phyloP scores from a whole-genome alignment of 345 rosid genomes.

The Eucalyptus curtisii region DNA sequence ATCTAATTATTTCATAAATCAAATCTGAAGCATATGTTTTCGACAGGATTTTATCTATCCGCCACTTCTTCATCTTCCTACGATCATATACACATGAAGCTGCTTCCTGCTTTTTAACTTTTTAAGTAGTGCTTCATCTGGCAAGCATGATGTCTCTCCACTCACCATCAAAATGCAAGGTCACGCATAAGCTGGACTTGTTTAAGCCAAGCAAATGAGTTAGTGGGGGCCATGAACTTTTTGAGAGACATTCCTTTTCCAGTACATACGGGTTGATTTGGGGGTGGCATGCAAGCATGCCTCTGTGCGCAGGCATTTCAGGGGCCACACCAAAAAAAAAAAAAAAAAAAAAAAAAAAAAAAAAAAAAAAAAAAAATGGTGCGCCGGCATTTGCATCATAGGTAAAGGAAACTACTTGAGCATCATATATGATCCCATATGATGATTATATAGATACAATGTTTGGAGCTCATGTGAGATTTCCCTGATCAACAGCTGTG shows the following conservation, averaged over 20 bases:
- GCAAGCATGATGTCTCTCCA: not conserved
- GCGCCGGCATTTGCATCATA: not conserved
- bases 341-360: not conserved
- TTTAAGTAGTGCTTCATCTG: not conserved
- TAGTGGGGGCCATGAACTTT: slow-evolving; percentile 10
- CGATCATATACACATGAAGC: not conserved
- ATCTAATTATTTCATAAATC: not conserved
- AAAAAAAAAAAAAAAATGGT: not conserved
- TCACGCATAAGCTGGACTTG: not conserved
- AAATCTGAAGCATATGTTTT: not conserved
- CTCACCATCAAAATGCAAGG: not conserved
- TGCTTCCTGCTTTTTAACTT: not conserved
- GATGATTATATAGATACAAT: not conserved
- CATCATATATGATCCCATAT: not conserved
- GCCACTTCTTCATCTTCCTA: not conserved
- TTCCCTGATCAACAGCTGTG: not conserved
- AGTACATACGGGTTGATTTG: not conserved
- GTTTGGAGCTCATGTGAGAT: not conserved
- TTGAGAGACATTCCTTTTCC: not conserved
- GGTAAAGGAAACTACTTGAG: not conserved
- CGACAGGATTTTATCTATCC: not conserved
- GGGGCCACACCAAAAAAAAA: not conserved
- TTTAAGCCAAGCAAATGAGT: not conserved
- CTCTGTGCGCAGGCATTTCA: not conserved
- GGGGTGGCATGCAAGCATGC: not conserved